These are phyloP conservation scores for Neonectria ditissima DNA, from an alignment of 2,329 filamentous ascomycete genomes.

Conservation along the genomic window DNA sequence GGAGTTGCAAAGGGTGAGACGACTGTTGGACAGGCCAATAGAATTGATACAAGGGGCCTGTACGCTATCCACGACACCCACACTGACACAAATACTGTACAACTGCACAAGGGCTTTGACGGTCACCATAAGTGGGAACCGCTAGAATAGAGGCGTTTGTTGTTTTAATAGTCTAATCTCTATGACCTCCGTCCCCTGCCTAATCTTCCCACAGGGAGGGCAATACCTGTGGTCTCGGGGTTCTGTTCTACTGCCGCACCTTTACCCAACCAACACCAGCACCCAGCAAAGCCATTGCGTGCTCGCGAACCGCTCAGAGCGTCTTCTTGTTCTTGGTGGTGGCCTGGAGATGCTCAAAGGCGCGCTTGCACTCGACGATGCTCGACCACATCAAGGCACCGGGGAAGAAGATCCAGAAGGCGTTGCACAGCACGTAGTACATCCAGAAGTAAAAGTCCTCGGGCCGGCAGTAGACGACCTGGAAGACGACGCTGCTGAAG, in stretches of 20 bases:
- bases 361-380: constrained; percentile 39
- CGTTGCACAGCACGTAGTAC: constrained; percentile 65
- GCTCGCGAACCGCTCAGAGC: constrained; percentile 5
- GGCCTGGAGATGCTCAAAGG: constrained; percentile 46
- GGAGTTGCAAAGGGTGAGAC: neutral
- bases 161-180: neutral
- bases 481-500: constrained; percentile 55
- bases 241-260: neutral
- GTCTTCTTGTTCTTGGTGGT: constrained; percentile 43
- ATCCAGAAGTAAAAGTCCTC: constrained; percentile 65
- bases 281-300: neutral
- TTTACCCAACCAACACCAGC: neutral
- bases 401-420: constrained; percentile 66
- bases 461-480: constrained; percentile 60
- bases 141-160: neutral
- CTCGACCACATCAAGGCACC: constrained; percentile 48
- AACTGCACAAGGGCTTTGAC: neutral
- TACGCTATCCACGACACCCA: neutral
- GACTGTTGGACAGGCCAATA: neutral
- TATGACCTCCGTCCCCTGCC: neutral
- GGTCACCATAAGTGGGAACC: neutral
- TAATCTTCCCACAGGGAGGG: neutral
- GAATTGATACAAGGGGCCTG: neutral
- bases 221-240: neutral
- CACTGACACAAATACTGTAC: neutral